Conservation (phyloP, 2,329 filamentous ascomycete species). For the Cadophora luteo-olivacea region DNA sequence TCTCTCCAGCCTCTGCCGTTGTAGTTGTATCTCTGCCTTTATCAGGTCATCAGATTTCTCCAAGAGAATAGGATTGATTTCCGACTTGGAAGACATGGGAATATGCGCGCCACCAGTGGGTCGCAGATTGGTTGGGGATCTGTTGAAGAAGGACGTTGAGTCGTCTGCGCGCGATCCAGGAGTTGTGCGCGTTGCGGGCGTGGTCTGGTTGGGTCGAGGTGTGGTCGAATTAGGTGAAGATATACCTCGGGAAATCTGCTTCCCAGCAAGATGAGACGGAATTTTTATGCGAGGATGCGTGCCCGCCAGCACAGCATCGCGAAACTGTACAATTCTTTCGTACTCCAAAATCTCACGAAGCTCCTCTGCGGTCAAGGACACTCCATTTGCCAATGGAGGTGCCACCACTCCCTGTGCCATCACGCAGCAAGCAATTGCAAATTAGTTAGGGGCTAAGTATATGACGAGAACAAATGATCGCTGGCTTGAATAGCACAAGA, state of each 20-base stretch:
- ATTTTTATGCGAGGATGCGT: slow-evolving; percentile 70
- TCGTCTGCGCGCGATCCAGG: slow-evolving; percentile 32
- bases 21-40: slow-evolving; percentile 80
- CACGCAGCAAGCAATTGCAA: slow-evolving; percentile 29
- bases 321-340: slow-evolving; percentile 80
- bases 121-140: slow-evolving; percentile 39
- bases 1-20: slow-evolving; percentile 82
- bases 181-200: slow-evolving; percentile 28
- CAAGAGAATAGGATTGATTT: slow-evolving; percentile 83
- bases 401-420: slow-evolving; percentile 49
- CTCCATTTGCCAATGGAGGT: slow-evolving; percentile 40
- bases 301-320: slow-evolving; percentile 81
- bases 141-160: slow-evolving; percentile 36
- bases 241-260: slow-evolving; percentile 37
- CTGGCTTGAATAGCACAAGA: slow-evolving; percentile 7
- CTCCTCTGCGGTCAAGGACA: slow-evolving; percentile 53
- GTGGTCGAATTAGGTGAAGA: slow-evolving; percentile 37
- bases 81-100: slow-evolving; percentile 58
- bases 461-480: slow-evolving; percentile 24
- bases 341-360: slow-evolving; percentile 71
- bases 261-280: slow-evolving; percentile 50
- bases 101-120: slow-evolving; percentile 45
- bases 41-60: slow-evolving; percentile 87
- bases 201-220: slow-evolving; percentile 32
- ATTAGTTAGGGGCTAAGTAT: slow-evolving; percentile 32